A percentile compares a stretch with the other conserved stretches of the same genome.
Evolutionary conservation across 441 rosid species (phyloP).

Genomic region (Eugenia klotzschiana): DNA sequence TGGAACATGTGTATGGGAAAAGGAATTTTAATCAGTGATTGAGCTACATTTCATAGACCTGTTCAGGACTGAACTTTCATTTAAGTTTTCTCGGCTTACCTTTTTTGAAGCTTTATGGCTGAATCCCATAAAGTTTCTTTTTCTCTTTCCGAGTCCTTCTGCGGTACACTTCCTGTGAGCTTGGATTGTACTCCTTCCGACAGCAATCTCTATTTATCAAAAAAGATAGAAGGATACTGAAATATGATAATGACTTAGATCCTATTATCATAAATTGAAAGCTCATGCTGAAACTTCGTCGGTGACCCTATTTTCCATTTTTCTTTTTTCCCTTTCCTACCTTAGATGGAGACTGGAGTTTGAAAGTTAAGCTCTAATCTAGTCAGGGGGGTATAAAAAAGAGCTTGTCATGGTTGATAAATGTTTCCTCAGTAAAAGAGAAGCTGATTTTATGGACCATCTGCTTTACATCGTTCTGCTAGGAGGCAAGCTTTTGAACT

Average conservation of each 20-base stretch:
- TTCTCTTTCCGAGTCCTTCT: background rate
- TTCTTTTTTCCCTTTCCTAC: background rate
- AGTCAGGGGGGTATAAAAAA: background rate
- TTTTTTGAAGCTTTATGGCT: background rate
- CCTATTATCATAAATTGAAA: background rate
- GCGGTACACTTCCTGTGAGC: background rate
- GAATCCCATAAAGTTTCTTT: background rate
- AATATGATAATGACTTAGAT: background rate
- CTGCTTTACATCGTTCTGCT: background rate
- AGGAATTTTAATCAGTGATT: background rate
- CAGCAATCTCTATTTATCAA: background rate
- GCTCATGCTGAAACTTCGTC: background rate
- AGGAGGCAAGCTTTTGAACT: background rate
- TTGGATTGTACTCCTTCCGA: background rate
- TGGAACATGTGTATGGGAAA: background rate
- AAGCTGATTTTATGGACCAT: background rate
- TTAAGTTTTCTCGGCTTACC: background rate
- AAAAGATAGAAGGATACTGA: background rate
- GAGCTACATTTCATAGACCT: background rate
- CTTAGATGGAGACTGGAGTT: background rate
- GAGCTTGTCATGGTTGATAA: background rate
- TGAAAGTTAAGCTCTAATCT: background rate
- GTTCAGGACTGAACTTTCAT: background rate
- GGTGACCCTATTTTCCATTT: background rate
- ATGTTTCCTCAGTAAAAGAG: background rate